Evolutionary conservation across 1,284 basidiomycete species (phyloP), one percentile per base, ranked within the genome.

Genomic region (Caloboletus inedulis): DNA sequence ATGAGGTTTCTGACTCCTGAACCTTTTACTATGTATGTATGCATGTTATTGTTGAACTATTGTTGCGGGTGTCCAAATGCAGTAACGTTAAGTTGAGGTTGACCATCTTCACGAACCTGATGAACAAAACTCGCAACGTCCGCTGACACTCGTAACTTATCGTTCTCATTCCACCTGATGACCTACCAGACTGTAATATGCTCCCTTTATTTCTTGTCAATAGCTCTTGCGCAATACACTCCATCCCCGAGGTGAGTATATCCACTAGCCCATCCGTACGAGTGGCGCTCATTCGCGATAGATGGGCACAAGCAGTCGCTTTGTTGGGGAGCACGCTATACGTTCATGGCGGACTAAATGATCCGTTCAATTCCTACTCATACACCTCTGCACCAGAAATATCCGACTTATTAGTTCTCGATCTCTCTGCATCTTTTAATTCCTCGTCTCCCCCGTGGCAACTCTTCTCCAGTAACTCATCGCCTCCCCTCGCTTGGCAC

Each of bases 251-350:
- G 66, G 66, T 51, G 50, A 56, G 54, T 23, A 18, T 52, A 0
- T 30, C 13, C 14, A 27, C 29, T 2, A 7, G 4, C n/a, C 27
- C 12, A 7, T 31, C 36, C 21, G 31, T 16, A 39, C n/a, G 23
- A 49, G 36, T 43, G 40, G 12, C 29, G 36, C 54, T 63, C 27
- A 60, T 40, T 27, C n/a, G 31, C 21, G 41, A 21, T 56, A 94
- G 91, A 75, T 94, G 91, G 91, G 91, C 86, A 34, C 89, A 91
- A 57, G 87, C 89, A 10, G 72, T 74, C 1, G 77, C 82, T 21
- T 65, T 86, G 42, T 70, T 90, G 21, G 75, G 82, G 57, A 78
- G 82, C 53, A 75, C 77, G 7, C 73, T 94, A 36, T 82, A 84
- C 65, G 71, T 93, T 37, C 84, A 89, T 53, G 91, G 91, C 27